Evolutionary conservation across 208 protist genomes (phyloP).

Genomic region (Kentomonas sorsogonicus): DNA sequence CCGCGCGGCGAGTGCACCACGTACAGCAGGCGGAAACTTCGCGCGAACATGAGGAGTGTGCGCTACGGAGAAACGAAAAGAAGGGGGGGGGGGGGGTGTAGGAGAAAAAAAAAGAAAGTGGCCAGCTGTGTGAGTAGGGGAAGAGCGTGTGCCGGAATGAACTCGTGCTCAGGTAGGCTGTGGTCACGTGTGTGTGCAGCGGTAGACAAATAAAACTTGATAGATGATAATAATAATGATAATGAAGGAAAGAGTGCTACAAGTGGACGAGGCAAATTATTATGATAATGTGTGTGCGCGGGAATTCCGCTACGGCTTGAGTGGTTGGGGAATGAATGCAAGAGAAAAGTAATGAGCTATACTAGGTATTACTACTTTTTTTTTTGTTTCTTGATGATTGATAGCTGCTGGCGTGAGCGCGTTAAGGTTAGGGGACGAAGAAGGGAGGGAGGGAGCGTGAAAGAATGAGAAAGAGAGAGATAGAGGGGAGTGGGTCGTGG

Average conservation of each 20-base stretch:
- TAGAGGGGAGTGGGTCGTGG: too few relatives aligned
- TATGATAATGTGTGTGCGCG: too few relatives aligned
- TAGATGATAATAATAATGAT: conserved; percentile 1
- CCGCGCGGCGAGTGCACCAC: conserved; percentile 67
- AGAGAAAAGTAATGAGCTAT: not conserved
- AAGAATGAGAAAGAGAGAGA: too few relatives aligned
- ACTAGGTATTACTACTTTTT: conserved; percentile 6
- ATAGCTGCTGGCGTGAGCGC: too few relatives aligned
- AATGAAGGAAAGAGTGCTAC: conserved; percentile 7
- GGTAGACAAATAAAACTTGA: conserved; percentile 4
- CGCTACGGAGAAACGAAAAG: not conserved
- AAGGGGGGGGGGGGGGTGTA: not conserved
- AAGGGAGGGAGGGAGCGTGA: too few relatives aligned
- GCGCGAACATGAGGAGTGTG: conserved; percentile 28
- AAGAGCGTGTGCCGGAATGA: not conserved
- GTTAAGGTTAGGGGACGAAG: too few relatives aligned
- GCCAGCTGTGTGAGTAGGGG: not conserved
- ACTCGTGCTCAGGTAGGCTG: not conserved
- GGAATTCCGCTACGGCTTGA: too few relatives aligned
- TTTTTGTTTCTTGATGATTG: conserved; percentile 6
- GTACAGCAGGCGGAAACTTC: conserved; percentile 17
- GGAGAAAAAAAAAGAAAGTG: not conserved
- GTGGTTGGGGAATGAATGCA: too few relatives aligned
- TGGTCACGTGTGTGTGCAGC: not conserved
- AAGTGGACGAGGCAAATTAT: too few relatives aligned